Conservation (phyloP, 257 asterid species). For the Capsicum baccatum region DNA sequence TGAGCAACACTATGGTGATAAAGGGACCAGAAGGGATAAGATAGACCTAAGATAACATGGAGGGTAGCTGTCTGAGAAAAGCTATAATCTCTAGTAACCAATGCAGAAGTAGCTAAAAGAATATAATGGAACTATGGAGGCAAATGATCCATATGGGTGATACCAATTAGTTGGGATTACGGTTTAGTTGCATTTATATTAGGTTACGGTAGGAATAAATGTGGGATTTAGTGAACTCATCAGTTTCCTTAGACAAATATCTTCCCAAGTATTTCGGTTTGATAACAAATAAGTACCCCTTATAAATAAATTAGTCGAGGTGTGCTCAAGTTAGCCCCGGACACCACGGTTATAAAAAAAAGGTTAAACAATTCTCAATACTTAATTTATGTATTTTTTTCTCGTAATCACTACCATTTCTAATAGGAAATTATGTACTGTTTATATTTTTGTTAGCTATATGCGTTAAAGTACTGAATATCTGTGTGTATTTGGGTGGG, state of each 20-base stretch:
- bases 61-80: neutral
- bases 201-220: neutral
- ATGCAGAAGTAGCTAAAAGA: neutral
- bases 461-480: neutral
- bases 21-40: constrained; percentile 7
- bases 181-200: neutral
- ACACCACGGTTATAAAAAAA: no score
- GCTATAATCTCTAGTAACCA: neutral
- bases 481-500: neutral
- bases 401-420: no score
- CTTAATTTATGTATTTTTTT: no score
- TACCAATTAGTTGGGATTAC: neutral
- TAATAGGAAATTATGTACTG: no score
- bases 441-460: no score
- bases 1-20: neutral
- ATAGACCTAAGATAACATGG: neutral
- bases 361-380: neutral
- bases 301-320: neutral
- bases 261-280: neutral
- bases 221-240: neutral
- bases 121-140: neutral
- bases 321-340: no score
- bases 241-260: neutral
- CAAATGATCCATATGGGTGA: neutral
- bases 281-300: neutral